phyloP scores from a whole-genome alignment of 345 rosid genomes.

The Gossypium turneri region DNA sequence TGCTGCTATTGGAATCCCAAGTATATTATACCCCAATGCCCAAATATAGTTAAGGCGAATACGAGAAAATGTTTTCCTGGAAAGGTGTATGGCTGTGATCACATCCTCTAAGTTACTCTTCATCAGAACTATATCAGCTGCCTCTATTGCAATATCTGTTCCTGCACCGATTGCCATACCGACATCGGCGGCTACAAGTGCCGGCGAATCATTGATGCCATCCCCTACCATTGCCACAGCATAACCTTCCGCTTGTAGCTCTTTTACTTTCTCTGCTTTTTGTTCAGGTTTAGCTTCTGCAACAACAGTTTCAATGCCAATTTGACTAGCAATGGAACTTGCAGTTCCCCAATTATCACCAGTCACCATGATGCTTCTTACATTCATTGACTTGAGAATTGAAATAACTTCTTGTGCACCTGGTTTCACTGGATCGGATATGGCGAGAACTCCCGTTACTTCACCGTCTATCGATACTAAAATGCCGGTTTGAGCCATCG shows the following conservation, averaged over 20 bases:
- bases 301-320: conserved; percentile 66
- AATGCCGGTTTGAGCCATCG: conserved; percentile 76
- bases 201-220: conserved; percentile 90
- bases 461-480: conserved; percentile 59
- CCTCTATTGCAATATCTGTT: conserved; percentile 90
- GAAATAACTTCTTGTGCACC: conserved; percentile 69
- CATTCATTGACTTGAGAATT: conserved; percentile 72
- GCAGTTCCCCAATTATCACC: conserved; percentile 99
- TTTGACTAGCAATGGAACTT: conserved; percentile 69
- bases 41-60: conserved; percentile 86
- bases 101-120: conserved; percentile 93
- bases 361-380: conserved; percentile 80
- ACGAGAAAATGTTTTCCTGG: conserved; percentile 73
- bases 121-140: conserved; percentile 93
- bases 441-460: conserved; percentile 61
- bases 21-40: conserved; percentile 86
- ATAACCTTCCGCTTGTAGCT: conserved; percentile 60
- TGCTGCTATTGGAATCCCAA: conserved; percentile 81
- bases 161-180: conserved; percentile 99
- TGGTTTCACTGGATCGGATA: conserved; percentile 79
- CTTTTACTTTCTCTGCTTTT: conserved; percentile 86
- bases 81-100: conserved; percentile 87
- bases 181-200: conserved; percentile 86
- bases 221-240: conserved; percentile 95
- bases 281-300: conserved; percentile 93